Evolutionary conservation across 768 basidiomycete genomes (phyloP).

Genomic region (Pulveroboletus sp.): DNA sequence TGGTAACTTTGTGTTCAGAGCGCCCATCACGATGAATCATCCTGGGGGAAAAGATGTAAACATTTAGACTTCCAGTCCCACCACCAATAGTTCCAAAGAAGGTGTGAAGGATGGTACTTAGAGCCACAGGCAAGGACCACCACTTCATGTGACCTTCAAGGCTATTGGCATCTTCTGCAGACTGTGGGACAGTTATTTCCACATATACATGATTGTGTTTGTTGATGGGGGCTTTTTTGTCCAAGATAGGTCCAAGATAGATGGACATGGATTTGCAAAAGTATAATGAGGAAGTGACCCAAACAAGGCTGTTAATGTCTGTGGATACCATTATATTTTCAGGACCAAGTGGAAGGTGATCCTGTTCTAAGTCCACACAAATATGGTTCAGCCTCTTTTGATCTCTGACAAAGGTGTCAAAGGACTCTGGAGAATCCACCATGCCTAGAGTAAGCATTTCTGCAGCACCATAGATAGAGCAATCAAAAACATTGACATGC

Average conservation of each 20-base stretch:
- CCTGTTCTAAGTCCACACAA: slow-evolving; percentile 2
- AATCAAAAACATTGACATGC: not conserved
- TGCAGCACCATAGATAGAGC: not conserved
- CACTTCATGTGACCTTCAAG: not conserved
- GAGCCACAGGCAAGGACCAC: slow-evolving; percentile 6
- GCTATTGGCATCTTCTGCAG: not conserved
- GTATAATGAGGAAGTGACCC: not conserved
- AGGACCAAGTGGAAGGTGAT: not conserved
- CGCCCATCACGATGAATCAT: slow-evolving; percentile 6
- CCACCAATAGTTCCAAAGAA: not conserved
- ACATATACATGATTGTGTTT: slow-evolving; percentile 20
- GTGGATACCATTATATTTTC: not conserved
- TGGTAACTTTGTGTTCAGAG: not conserved
- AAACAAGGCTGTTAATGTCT: slow-evolving; percentile 7
- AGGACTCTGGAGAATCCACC: not conserved
- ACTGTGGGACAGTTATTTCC: slow-evolving; percentile 8
- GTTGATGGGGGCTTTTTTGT: not conserved
- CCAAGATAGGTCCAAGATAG: not conserved
- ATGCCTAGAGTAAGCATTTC: not conserved
- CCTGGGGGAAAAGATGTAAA: slow-evolving; percentile 5
- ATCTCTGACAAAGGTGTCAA: slow-evolving; percentile 9
- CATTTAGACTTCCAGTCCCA: not conserved
- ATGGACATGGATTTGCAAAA: not conserved
- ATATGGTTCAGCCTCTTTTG: too few species aligned
- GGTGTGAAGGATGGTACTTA: slow-evolving; percentile 5